Conservation (phyloP, 2,329 filamentous ascomycete genomes). For the Lizonia empirigonia region DNA sequence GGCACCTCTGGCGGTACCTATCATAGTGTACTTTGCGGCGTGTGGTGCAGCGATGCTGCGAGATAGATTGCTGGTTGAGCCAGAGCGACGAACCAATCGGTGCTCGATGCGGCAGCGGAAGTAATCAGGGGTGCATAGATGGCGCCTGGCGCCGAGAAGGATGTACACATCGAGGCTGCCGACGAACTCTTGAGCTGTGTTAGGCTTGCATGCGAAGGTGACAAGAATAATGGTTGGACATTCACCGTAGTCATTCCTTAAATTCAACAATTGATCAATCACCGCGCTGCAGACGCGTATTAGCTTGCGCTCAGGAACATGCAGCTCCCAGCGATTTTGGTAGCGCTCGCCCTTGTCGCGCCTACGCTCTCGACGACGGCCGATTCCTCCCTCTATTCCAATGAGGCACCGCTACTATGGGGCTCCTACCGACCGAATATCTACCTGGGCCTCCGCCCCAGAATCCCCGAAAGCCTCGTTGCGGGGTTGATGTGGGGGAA, state of each 20-base stretch:
- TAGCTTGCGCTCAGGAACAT: slow-evolving; percentile 14
- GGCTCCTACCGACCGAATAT: slow-evolving; percentile 92
- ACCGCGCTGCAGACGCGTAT: slow-evolving; percentile 17
- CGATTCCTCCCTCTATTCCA: slow-evolving; percentile 21
- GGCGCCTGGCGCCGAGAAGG: slow-evolving; percentile 8
- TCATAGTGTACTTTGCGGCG: slow-evolving; percentile 14
- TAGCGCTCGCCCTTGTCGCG: slow-evolving; percentile 23
- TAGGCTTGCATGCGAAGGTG: slow-evolving; percentile 2
- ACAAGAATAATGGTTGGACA: slow-evolving; percentile 4
- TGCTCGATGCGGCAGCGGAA: slow-evolving; percentile 9
- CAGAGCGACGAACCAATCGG: slow-evolving; percentile 7
- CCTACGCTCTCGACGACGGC: slow-evolving; percentile 13
- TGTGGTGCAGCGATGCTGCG: slow-evolving; percentile 1
- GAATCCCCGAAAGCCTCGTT: slow-evolving; percentile 77
- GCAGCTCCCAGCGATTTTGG: slow-evolving; percentile 27
- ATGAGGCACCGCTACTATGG: slow-evolving; percentile 88
- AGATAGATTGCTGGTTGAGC: slow-evolving; percentile 2
- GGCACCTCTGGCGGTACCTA: slow-evolving; percentile 18
- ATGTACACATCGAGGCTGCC: background rate
- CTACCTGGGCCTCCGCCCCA: slow-evolving; percentile 86
- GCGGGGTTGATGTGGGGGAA: slow-evolving; percentile 87
- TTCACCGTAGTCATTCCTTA: slow-evolving; percentile 15
- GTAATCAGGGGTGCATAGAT: slow-evolving; percentile 11
- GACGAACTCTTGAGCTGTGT: slow-evolving; percentile 7
- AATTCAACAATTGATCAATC: slow-evolving; percentile 1